Conservation (phyloP, 2,329 filamentous ascomycete species). For the Bipolaris sorokiniana region DNA sequence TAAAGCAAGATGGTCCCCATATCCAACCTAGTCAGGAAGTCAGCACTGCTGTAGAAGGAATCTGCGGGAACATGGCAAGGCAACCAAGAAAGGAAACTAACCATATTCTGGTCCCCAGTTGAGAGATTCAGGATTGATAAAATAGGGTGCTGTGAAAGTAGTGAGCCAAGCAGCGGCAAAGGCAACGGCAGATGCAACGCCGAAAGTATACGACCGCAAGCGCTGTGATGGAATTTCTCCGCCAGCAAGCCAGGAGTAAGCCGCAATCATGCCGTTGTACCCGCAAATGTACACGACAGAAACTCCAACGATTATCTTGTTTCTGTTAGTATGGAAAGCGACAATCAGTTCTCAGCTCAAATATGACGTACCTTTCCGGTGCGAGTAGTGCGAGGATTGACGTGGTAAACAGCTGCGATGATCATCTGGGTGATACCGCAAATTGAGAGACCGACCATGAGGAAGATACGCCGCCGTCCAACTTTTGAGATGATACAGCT, state of each 20-base stretch:
- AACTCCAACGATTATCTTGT: slow-evolving; percentile 57
- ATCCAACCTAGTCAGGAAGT: slow-evolving; percentile 33
- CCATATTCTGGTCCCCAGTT: slow-evolving; percentile 65
- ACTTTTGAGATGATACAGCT: slow-evolving; percentile 59
- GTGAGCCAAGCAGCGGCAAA: slow-evolving; percentile 64
- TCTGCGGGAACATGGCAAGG: no score
- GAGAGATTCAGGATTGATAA: slow-evolving; percentile 62
- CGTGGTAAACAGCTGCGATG: slow-evolving; percentile 60
- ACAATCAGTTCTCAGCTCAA: no score
- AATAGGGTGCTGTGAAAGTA: slow-evolving; percentile 64
- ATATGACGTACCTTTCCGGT: slow-evolving; percentile 48
- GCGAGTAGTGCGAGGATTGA: slow-evolving; percentile 46
- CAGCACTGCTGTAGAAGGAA: neutral
- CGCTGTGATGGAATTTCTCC: slow-evolving; percentile 65
- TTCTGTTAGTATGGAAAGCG: neutral
- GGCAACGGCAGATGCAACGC: slow-evolving; percentile 58
- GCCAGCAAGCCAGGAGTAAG: slow-evolving; percentile 64
- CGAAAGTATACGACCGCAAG: slow-evolving; percentile 64
- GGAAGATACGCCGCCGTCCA: slow-evolving; percentile 61
- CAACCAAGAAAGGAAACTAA: slow-evolving; percentile 8
- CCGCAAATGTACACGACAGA: slow-evolving; percentile 61
- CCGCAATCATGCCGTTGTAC: slow-evolving; percentile 62
- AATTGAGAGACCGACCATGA: slow-evolving; percentile 58
- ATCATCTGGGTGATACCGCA: slow-evolving; percentile 63
- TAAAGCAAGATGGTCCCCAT: slow-evolving; percentile 49